phyloP scores from a whole-genome alignment of 164 flowering plant genomes.

The Cinnamomum chago region DNA sequence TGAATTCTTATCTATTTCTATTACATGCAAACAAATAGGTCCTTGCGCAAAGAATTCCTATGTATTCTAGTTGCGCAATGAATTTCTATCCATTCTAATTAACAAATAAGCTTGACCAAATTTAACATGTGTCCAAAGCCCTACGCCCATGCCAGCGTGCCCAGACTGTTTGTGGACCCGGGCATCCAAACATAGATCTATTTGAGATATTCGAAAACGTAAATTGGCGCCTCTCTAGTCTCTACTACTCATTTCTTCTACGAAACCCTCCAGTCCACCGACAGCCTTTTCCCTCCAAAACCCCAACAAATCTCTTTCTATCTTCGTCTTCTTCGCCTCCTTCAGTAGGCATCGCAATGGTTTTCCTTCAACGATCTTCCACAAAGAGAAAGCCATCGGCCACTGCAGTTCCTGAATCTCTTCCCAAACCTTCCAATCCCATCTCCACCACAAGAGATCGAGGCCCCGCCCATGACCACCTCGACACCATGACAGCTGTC shows the following conservation, averaged over 20 bases:
- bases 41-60: too few relatives aligned
- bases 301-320: neutral
- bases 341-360: neutral
- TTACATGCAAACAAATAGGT: too few relatives aligned
- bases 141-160: too few relatives aligned
- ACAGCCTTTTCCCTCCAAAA: neutral
- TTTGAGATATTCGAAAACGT: too few relatives aligned
- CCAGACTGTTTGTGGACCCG: too few relatives aligned
- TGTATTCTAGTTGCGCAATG: too few relatives aligned
- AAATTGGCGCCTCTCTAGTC: neutral
- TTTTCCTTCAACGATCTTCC: constrained; percentile 3
- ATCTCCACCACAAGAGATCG: neutral
- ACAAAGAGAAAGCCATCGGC: neutral
- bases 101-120: too few relatives aligned
- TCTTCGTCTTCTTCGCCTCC: neutral
- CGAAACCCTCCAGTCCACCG: neutral
- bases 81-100: too few relatives aligned
- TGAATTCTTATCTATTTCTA: too few relatives aligned
- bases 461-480: neutral
- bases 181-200: too few relatives aligned
- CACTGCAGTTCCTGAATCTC: neutral
- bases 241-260: neutral
- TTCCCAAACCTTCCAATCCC: neutral
- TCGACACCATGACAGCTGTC: constrained; percentile 13
- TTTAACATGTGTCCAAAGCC: too few relatives aligned